phyloP scores from a whole-genome alignment of 176 grass and related monocot species.

The Oryza punctata region DNA sequence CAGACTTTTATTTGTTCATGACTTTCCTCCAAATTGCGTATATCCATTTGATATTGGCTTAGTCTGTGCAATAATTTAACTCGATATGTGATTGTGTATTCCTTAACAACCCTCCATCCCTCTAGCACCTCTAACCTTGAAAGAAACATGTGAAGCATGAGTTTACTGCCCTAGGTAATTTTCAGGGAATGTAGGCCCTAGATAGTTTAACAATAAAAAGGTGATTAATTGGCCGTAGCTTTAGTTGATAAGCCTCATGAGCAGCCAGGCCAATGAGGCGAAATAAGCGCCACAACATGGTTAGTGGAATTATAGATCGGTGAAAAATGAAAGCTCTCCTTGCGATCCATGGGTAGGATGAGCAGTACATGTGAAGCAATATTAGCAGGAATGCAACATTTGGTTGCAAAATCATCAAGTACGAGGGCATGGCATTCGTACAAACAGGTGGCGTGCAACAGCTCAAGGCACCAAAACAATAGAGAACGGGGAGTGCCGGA shows the following conservation, averaged over 20 bases:
- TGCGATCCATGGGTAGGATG: too few species aligned
- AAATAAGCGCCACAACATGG: too few species aligned
- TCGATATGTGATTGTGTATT: not conserved
- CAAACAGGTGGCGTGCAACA: conserved; percentile 2
- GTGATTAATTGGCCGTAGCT: not conserved
- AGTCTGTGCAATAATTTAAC: not conserved
- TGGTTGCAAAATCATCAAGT: not conserved
- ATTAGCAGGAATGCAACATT: too few species aligned
- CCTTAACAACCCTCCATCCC: not conserved
- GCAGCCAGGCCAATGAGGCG: not conserved
- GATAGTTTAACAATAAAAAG: not conserved
- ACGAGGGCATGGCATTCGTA: not conserved
- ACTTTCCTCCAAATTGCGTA: not conserved
- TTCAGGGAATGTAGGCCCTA: too few species aligned
- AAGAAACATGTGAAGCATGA: not conserved
- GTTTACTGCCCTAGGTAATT: not conserved
- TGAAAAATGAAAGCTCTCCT: too few species aligned
- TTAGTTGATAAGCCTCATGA: not conserved
- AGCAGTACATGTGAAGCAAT: too few species aligned
- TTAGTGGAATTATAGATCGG: not conserved
- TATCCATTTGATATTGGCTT: not conserved
- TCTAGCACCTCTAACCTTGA: not conserved
- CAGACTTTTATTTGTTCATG: not conserved
- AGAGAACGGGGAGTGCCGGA: not conserved
- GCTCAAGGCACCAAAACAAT: not conserved